These are phyloP conservation scores for Thalia dealbata DNA, from an alignment of 176 grass and related monocot genomes.

Conservation along the genomic window DNA sequence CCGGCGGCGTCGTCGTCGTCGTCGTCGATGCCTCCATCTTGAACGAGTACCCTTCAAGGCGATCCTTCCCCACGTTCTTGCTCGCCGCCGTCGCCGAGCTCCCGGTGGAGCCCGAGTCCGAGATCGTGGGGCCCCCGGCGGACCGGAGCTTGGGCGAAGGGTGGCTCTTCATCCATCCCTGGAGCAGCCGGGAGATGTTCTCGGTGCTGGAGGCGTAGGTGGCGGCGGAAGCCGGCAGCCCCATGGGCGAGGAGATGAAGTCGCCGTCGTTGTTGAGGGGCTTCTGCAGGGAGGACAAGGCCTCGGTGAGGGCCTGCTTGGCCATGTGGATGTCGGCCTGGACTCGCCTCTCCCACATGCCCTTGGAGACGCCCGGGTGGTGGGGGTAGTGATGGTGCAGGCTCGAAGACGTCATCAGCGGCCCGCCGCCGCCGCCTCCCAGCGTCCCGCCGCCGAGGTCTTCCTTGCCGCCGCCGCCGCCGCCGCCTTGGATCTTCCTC, in stretches of 20 bases:
- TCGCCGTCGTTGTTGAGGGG: background rate
- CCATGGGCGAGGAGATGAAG: background rate
- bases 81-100: background rate
- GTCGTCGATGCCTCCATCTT: constrained; percentile 5
- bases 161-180: constrained; percentile 55
- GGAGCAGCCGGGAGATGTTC: constrained; percentile 75
- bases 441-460: background rate
- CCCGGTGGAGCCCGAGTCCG: constrained; percentile 33
- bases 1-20: constrained; percentile 19
- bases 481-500: constrained; percentile 40
- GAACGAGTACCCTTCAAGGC: background rate
- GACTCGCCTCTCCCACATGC: constrained; percentile 79
- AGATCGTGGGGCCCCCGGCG: constrained; percentile 24
- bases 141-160: constrained; percentile 14
- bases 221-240: constrained; percentile 8
- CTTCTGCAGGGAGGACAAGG: constrained; percentile 62
- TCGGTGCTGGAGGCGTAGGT: constrained; percentile 83
- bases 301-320: constrained; percentile 65
- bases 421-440: background rate
- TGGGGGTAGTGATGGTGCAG: background rate
- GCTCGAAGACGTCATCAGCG: background rate
- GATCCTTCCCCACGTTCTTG: background rate
- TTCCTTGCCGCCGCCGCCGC: constrained; percentile 1
- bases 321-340: constrained; percentile 95
- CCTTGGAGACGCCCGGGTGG: constrained; percentile 34